Base-by-base conservation (phyloP, 768 basidiomycete species). In the Roridomyces roridus region DNA sequence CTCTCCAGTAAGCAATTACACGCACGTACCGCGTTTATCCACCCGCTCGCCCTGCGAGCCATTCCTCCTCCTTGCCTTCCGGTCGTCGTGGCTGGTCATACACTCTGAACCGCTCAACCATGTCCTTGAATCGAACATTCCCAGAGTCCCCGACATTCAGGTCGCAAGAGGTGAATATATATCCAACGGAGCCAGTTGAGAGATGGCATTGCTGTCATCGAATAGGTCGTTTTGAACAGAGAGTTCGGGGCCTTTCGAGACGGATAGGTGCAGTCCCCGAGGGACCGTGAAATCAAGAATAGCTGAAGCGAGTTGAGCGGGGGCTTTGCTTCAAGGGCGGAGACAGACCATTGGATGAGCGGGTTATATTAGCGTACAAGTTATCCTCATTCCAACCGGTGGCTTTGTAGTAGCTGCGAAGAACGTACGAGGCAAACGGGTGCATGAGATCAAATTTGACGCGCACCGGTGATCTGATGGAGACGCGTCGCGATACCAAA, bases 311-410 rank as follows among this genome's bases (percentile, higher is more conserved):
- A 44, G 18, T 34, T 52, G 34, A 55, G 68, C 14, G 64, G 37
- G 37, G 49, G 36, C 25, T 45, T 54, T 35, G 36, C 46, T 10
- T 23, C 21, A n/a, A 31, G 42, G 3, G 55, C n/a, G 36, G 37
- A 5, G 34, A 58, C 72, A 59, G 29, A 96, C 94, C 91, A 74
- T 84, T 88, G 2, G 95, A 96, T 31, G 94, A 91, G 51, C 92
- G 85, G 1, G 94, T 97, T 40, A 98, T 66, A 62, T 96, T 93
- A 3, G 90, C 85, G 67, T 93, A 98, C 20, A 96, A 79, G 67
- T 96, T 96, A 73, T 98, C 96, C 69, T 96, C 93, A 65, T 94
- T 95, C 96, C 96, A 98, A 59, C 93, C 92, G 28, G 94, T 97
- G n/a, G 86, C 87, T 62, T 85, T 83, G 78, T 94, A 95, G 73